A percentile compares a stretch with the other conserved stretches of the same genome.
These are phyloP conservation scores for Annulohypoxylon maeteangense DNA, from an alignment of 495 filamentous ascomycete species.

Conservation along the genomic window DNA sequence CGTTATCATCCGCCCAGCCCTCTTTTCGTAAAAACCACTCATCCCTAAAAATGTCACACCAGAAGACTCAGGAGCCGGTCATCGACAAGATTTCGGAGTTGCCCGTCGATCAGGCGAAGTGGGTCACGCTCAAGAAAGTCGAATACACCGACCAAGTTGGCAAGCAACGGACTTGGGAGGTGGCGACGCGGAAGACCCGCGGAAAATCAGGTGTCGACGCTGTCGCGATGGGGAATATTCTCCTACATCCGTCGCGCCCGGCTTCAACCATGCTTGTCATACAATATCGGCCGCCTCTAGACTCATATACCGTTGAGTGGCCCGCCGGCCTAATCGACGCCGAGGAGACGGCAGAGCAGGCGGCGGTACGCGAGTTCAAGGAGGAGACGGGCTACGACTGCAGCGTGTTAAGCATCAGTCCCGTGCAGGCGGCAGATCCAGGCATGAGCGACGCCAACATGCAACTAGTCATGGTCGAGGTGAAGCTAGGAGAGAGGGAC, in stretches of 20 bases:
- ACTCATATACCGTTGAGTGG: slow-evolving; percentile 80
- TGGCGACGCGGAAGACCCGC: slow-evolving; percentile 64
- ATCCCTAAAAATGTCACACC: slow-evolving; percentile 34
- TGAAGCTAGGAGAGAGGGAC: slow-evolving; percentile 71
- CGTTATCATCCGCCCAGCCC: neutral
- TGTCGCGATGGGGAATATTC: slow-evolving; percentile 65
- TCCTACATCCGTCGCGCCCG: slow-evolving; percentile 60
- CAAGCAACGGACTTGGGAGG: slow-evolving; percentile 63
- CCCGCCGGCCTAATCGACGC: slow-evolving; percentile 86
- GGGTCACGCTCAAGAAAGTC: slow-evolving; percentile 63
- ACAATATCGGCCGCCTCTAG: slow-evolving; percentile 81
- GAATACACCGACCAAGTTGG: slow-evolving; percentile 63
- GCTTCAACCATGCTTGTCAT: slow-evolving; percentile 63
- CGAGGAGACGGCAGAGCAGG: slow-evolving; percentile 78
- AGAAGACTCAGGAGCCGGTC: slow-evolving; percentile 56
- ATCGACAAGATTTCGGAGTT: slow-evolving; percentile 59
- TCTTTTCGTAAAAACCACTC: neutral
- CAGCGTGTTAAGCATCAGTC: slow-evolving; percentile 46
- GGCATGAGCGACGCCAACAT: slow-evolving; percentile 88
- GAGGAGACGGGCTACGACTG: slow-evolving; percentile 88
- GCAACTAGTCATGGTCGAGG: slow-evolving; percentile 79
- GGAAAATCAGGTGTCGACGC: slow-evolving; percentile 62
- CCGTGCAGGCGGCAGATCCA: slow-evolving; percentile 56
- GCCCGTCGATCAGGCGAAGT: slow-evolving; percentile 58
- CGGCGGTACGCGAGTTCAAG: slow-evolving; percentile 83